Evolutionary conservation across 2,329 filamentous ascomycete genomes (phyloP).

Genomic region (Ceratocystis variospora): DNA sequence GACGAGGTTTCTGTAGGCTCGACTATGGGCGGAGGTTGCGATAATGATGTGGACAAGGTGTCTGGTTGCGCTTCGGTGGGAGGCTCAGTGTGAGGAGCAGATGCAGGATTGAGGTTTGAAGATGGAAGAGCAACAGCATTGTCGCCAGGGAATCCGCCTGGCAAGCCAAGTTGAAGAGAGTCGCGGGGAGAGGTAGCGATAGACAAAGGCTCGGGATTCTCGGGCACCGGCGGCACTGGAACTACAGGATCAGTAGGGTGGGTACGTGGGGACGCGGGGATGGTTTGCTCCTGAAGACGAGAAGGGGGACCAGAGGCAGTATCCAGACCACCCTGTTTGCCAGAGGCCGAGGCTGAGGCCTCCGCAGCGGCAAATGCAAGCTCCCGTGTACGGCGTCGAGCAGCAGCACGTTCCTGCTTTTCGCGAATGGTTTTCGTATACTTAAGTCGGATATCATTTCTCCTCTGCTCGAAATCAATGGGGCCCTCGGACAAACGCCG

Average conservation of each 20-base stretch:
- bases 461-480: constrained; percentile 71
- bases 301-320: background rate
- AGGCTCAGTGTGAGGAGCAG: constrained; percentile 56
- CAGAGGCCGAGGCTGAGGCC: constrained; percentile 21
- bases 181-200: constrained; percentile 8
- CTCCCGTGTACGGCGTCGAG: constrained; percentile 37
- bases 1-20: background rate
- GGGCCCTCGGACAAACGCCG: constrained; percentile 52
- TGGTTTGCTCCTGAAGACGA: background rate
- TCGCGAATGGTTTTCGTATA: constrained; percentile 70
- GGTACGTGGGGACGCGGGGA: constrained; percentile 1
- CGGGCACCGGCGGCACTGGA: background rate
- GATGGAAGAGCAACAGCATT: constrained; percentile 24
- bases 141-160: constrained; percentile 43
- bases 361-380: constrained; percentile 26
- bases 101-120: constrained; percentile 24
- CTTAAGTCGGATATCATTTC: constrained; percentile 70
- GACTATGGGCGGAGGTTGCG: constrained; percentile 2
- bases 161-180: constrained; percentile 30
- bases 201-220: background rate
- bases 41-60: background rate
- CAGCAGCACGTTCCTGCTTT: constrained; percentile 39
- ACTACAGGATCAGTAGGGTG: background rate
- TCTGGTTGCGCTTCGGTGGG: constrained; percentile 37
- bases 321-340: background rate